phyloP scores from a whole-genome alignment of 345 rosid genomes.

The Aquilaria malaccensis region DNA sequence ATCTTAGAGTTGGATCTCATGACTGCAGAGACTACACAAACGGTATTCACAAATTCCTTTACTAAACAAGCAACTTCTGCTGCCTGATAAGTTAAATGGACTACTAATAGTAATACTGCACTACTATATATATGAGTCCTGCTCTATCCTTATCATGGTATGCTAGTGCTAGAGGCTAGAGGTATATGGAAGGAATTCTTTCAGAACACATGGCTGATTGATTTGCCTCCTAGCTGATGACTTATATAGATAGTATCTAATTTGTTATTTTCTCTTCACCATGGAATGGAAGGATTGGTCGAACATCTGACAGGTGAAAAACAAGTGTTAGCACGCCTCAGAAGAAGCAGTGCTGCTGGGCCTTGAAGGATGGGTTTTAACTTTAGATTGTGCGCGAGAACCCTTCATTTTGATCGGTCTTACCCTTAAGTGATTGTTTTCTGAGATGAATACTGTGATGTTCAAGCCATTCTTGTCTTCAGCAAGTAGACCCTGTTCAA shows the following conservation, averaged over 20 bases:
- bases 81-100: too few relatives aligned
- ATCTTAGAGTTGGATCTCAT: constrained; percentile 57
- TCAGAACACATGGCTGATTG: not conserved
- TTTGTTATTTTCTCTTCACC: not conserved
- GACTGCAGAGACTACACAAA: constrained; percentile 76
- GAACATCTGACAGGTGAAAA: constrained; percentile 67
- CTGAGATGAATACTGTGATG: too few relatives aligned
- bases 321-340: constrained; percentile 40
- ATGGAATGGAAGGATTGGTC: constrained; percentile 44
- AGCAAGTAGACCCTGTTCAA: too few relatives aligned
- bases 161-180: too few relatives aligned
- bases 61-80: too few relatives aligned
- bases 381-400: too few relatives aligned
- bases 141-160: not conserved
- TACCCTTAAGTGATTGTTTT: too few relatives aligned
- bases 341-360: constrained; percentile 12
- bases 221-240: not conserved
- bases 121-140: not conserved
- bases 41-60: constrained; percentile 28
- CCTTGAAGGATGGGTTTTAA: not conserved
- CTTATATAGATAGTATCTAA: not conserved
- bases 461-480: too few relatives aligned
- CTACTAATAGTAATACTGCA: too few relatives aligned
- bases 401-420: too few relatives aligned
- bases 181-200: too few relatives aligned